phyloP scores from a whole-genome alignment of 495 filamentous ascomycete species.

The Neurospora terricola region DNA sequence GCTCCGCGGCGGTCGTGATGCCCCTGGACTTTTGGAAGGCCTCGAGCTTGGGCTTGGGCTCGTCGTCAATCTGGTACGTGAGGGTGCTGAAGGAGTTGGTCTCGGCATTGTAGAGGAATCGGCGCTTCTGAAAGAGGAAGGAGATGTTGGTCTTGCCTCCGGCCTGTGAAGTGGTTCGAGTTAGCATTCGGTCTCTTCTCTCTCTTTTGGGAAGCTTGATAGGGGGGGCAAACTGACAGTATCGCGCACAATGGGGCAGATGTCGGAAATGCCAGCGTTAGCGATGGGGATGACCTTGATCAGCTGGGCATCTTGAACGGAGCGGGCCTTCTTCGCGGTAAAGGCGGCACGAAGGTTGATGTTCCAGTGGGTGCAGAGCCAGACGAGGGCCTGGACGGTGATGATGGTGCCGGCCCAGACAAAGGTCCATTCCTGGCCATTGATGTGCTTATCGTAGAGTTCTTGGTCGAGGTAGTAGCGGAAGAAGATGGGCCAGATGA shows the following conservation, averaged over 20 bases:
- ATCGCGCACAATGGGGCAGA: conserved; percentile 69
- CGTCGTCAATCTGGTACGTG: conserved; percentile 72
- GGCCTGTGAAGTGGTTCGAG: conserved; percentile 28
- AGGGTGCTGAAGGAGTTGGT: conserved; percentile 66
- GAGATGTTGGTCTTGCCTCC: conserved; percentile 66
- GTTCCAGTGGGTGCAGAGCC: conserved; percentile 97
- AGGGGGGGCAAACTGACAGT: conserved; percentile 37
- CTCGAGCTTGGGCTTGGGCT: conserved; percentile 66
- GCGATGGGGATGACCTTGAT: conserved; percentile 90
- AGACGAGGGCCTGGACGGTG: conserved; percentile 77
- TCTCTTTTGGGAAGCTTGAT: background rate
- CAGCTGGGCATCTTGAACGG: conserved; percentile 65
- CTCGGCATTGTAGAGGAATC: conserved; percentile 74
- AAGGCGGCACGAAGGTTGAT: conserved; percentile 76
- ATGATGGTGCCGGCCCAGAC: conserved; percentile 82
- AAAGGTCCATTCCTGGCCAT: conserved; percentile 90
- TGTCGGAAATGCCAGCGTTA: conserved; percentile 84
- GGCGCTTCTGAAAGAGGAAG: conserved; percentile 96
- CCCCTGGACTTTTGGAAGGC: conserved; percentile 72
- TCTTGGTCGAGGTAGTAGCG: conserved; percentile 72
- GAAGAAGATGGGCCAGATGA: conserved; percentile 87
- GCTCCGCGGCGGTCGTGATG: conserved; percentile 57
- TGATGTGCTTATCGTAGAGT: conserved; percentile 81
- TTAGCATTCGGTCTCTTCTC: background rate
- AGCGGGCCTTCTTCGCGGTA: conserved; percentile 61